phyloP scores from a whole-genome alignment of 306 rosid genomes.

The Hippophae tibetana region DNA sequence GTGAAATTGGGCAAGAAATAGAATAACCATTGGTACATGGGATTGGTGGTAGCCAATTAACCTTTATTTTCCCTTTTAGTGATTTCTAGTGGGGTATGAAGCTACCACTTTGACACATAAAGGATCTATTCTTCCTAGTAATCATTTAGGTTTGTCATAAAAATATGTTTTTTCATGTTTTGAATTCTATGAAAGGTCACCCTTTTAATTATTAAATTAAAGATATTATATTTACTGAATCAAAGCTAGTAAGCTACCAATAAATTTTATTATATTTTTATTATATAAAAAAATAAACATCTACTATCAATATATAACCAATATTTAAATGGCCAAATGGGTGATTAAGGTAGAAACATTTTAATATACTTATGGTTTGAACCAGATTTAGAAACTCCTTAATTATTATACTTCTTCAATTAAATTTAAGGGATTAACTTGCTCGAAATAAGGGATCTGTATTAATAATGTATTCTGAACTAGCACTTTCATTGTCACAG shows the following conservation, averaged over 20 bases:
- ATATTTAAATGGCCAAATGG: too few relatives aligned
- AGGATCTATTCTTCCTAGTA: slow-evolving; percentile 37
- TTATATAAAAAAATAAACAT: too few relatives aligned
- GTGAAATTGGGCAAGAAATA: slow-evolving; percentile 10
- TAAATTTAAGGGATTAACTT: too few relatives aligned
- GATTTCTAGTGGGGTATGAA: slow-evolving; percentile 38
- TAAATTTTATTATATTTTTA: neutral
- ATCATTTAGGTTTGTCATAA: slow-evolving; percentile 30
- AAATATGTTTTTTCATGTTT: slow-evolving; percentile 11
- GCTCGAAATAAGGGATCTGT: too few relatives aligned
- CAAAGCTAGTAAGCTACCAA: neutral
- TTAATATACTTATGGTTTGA: too few relatives aligned
- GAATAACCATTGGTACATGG: slow-evolving; percentile 15
- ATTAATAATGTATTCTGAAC: too few relatives aligned
- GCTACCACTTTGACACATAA: slow-evolving; percentile 26
- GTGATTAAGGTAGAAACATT: too few relatives aligned
- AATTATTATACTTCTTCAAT: too few relatives aligned
- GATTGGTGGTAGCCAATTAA: slow-evolving; percentile 15
- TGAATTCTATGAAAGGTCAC: slow-evolving; percentile 11
- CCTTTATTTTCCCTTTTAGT: slow-evolving; percentile 18
- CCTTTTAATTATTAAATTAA: neutral
- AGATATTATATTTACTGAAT: neutral
- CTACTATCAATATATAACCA: too few relatives aligned
- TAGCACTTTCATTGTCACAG: too few relatives aligned
- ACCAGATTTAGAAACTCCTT: too few relatives aligned